Base-by-base conservation (phyloP, 306 rosid species). In the Corylus heterophylla region DNA sequence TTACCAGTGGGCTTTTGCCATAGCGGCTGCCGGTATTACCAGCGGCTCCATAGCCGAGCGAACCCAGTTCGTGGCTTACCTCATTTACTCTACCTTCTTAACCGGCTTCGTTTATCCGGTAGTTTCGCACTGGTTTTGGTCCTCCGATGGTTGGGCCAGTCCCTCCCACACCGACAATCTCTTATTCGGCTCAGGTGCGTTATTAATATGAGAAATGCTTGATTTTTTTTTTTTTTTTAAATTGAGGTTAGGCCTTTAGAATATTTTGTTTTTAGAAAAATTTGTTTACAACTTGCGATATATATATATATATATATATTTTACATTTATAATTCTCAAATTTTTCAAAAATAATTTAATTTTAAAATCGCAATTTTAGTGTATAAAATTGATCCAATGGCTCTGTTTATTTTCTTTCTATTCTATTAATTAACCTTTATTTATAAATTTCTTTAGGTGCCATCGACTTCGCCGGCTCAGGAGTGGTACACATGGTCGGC, bases 1-100 rank as follows among this genome's bases (percentile, higher is more conserved):
- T 8, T 93, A 83, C 81, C 98, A 93, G n/a, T 93, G 98, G 98
- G 90, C 98, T 5, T 93, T 93, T 31, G 94, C 98, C 66, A 93
- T 93, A 9, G 94, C 97, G 0, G 94, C 92, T 4, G 90, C 94
- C 0, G 98, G 98, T 2, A 93, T 93, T 74, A 87, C 94, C 39
- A 88, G 93, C 56, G 98, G 98, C 47, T 93, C 98, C 10, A 93
- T 93, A n/a, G 94, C 97, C 0, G 97, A 93, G 82, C 50, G 98
- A 3, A 93, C 98, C 0, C 97, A 89, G 6, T 93, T 93, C 59
- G 94, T 93, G 0, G 98, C 98, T 0, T 93, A 93, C 66, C 89
- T 93, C 0, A 86, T 93, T 1, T 91, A 93, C 76, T 93, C 98
- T 3, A 83, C 97, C 3, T 87, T 93, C 48, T 20, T 91, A 3